Evolutionary conservation across 768 basidiomycete genomes (phyloP), one percentile per base, ranked within the genome.

Genomic region (Russula compacta): DNA sequence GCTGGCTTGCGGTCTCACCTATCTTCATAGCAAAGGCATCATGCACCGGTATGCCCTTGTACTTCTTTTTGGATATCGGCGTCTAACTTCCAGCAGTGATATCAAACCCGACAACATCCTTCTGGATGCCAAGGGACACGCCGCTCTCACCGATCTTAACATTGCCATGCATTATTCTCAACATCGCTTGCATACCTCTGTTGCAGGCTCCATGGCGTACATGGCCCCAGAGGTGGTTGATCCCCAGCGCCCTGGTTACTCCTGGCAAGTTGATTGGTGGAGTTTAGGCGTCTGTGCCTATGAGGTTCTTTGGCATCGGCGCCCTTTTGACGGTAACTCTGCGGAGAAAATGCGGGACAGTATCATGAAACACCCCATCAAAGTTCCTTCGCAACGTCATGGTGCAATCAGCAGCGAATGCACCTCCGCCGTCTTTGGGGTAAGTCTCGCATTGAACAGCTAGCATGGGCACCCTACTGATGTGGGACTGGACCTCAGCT

Each of bases 121-220:
- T 14, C 79, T 99, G 58, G 95, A 98, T 72, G 83, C 87, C n/a
- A 75, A 79, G 69, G 97, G 97, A 0, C 95, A 99, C 70, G 95
- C 92, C 1, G 95, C 98, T 70, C 78, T 99, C 68, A 98, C 97
- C 9, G 97, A 99, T 75, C 97, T 99, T 77, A 99, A 99, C 69
- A 94, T 99, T 66, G 97, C 95, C 24, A 95, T 98, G 8, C 95
- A 98, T 72, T 98, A 93, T 71, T 95, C 95, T 11, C 89, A 92
- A 61, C 81, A 87, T 55, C 82, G 95, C 39, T 69, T 89, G 63
- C 87, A 98, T 73, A 93, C 91, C 0, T 92, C 91, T 61, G 89
- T 99, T 15, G 95, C 97, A 7, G 97, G 97, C 4, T 94, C 91
- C 69, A 95, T 99, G 92, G 95, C 97, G 0, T 99, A 99, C 75